These are phyloP conservation scores for Scolecobasidium constrictum DNA, from an alignment of 2,329 filamentous ascomycete genomes.

Conservation along the genomic window DNA sequence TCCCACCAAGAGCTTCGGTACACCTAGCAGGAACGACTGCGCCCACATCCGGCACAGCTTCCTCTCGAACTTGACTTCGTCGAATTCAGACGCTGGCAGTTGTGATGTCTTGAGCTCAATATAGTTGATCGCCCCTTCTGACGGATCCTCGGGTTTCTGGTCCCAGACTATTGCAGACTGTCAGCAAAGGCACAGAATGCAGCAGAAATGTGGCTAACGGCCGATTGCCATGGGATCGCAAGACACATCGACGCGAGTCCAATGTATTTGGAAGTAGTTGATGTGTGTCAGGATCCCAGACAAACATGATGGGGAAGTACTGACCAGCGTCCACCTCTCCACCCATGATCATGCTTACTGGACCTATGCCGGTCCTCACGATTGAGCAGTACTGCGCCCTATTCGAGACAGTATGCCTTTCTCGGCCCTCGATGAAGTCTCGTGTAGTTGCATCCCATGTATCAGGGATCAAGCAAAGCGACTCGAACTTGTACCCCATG, in stretches of 20 bases:
- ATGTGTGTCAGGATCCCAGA: neutral
- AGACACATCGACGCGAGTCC: too few relatives aligned
- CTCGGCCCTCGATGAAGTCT: constrained; percentile 68
- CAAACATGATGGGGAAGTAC: constrained; percentile 8
- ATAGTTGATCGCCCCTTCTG: constrained; percentile 73
- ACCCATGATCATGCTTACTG: constrained; percentile 60
- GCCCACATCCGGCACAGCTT: constrained; percentile 96
- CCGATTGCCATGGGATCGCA: too few relatives aligned
- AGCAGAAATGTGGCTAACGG: too few relatives aligned
- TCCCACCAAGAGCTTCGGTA: constrained; percentile 84
- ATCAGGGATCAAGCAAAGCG: constrained; percentile 62
- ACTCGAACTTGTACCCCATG: constrained; percentile 98
- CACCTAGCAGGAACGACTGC: constrained; percentile 86
- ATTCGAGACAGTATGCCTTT: constrained; percentile 67
- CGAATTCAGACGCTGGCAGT: constrained; percentile 44
- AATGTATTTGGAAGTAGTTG: too few relatives aligned
- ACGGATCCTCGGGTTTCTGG: constrained; percentile 59
- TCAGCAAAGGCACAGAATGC: constrained; percentile 3
- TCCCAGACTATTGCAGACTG: constrained; percentile 54
- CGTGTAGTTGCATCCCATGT: constrained; percentile 64
- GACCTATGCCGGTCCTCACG: constrained; percentile 77
- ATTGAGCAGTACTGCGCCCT: constrained; percentile 93
- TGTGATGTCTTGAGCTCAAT: constrained; percentile 82
- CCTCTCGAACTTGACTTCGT: constrained; percentile 67
- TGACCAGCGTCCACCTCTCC: constrained; percentile 86